These are phyloP conservation scores for Neurospora intermedia DNA, from an alignment of 495 filamentous ascomycete species.

Conservation along the genomic window DNA sequence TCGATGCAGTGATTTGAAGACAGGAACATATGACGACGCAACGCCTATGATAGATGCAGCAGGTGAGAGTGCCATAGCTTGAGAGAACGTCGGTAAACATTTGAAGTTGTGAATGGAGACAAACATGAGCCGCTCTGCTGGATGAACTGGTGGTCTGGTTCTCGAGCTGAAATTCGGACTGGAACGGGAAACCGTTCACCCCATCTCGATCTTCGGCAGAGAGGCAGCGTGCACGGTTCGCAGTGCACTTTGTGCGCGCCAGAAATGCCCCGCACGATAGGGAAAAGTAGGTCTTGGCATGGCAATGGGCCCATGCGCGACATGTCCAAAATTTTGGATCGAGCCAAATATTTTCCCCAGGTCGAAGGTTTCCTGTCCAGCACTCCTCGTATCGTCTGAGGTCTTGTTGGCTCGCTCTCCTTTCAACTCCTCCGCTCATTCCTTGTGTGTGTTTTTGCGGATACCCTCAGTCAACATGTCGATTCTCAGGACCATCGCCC, in stretches of 20 bases:
- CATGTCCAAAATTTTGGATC: constrained; percentile 6
- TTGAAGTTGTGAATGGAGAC: neutral
- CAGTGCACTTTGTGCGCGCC: neutral
- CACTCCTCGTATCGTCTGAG: constrained; percentile 3
- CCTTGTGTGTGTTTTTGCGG: constrained; percentile 16
- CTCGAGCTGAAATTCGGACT: neutral
- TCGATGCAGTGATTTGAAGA: neutral
- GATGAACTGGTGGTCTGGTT: neutral
- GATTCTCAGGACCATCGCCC: constrained; percentile 51
- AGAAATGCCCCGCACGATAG: neutral
- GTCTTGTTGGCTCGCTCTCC: constrained; percentile 1
- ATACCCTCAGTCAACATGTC: constrained; percentile 44
- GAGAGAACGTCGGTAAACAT: neutral
- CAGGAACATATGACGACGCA: neutral
- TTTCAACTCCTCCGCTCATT: constrained; percentile 17
- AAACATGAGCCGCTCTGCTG: neutral
- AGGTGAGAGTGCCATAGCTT: neutral
- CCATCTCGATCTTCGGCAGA: neutral
- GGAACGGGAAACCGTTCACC: neutral
- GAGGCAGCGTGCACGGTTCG: neutral
- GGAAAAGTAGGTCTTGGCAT: neutral
- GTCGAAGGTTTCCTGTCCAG: neutral
- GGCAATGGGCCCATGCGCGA: constrained; percentile 2
- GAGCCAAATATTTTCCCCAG: constrained; percentile 15
- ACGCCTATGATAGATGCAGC: no score